Evolutionary conservation across 495 filamentous ascomycete species (phyloP), one percentile per base, ranked within the genome.

Genomic region (Lepidopterella palustris): DNA sequence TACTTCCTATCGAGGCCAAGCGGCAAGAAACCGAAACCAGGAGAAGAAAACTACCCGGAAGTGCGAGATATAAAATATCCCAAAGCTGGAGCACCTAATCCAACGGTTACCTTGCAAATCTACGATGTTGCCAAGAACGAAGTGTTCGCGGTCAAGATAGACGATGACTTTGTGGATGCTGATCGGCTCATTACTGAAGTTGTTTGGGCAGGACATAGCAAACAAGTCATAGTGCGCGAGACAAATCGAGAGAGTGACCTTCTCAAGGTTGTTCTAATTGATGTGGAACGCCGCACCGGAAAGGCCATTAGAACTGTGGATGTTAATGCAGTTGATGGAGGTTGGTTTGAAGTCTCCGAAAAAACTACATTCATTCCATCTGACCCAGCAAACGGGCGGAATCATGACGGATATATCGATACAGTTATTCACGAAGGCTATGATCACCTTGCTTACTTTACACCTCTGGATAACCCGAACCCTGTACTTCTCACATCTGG

Each of bases 271-370:
- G 85, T 93, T 23, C 76, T 97, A 6, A 84, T 96, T 58, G 89
- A 98, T 68, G 88, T 92, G n/a, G 70, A 71, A 27, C 70, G 78
- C 5, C 83, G 89, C 31, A 85, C 80, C n/a, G 90, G 89, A 15
- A 89, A 87, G 70, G 82, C 91, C 10, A 85, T 96, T 42, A 78
- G 92, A 55, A 84, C 82, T 13, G 78, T 84, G 20, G 84, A 98
- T 71, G 84, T 97, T 58, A 80, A 83, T 53, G 81, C 82, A 26
- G 74, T 97, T 5, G 93, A 98, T 71, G 92, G 92, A 11, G 93
- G 93, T 45, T 98, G 93, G 93, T 93, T 97, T 62, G 93, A 98
- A 72, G 88, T 96, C 32, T 87, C 90, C 0, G 84, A 97, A 64
- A 81, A 84, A 27, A 97, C 93, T 3, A 82, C 77, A 58, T 96